phyloP scores from a whole-genome alignment of 2,329 filamentous ascomycete species.

The Ophiostoma sp. region DNA sequence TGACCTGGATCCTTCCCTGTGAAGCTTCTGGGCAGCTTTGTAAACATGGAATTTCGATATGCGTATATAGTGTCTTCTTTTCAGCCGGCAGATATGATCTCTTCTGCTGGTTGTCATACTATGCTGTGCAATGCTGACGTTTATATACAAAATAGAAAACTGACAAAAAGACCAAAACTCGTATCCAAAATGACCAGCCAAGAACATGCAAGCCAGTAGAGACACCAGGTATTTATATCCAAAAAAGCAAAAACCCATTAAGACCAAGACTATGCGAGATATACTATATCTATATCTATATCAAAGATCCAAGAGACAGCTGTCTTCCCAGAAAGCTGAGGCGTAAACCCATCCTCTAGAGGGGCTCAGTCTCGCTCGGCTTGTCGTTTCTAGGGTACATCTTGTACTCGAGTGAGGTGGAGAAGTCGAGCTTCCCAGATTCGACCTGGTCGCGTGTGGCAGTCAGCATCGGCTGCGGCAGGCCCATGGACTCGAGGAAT shows the following conservation, averaged over 20 bases:
- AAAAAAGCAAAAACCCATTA: neutral
- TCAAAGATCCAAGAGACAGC: neutral
- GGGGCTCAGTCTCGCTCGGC: constrained; percentile 34
- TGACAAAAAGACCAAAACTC: neutral
- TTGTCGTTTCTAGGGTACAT: constrained; percentile 58
- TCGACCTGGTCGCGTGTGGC: constrained; percentile 57
- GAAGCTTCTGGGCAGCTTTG: neutral
- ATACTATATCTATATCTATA: no score
- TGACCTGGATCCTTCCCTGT: neutral
- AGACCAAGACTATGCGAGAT: neutral
- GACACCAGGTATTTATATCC: neutral
- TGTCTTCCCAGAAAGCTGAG: neutral
- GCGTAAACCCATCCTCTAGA: neutral
- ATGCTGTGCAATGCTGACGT: neutral
- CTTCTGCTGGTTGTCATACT: neutral
- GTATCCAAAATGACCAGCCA: neutral
- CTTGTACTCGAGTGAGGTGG: constrained; percentile 53
- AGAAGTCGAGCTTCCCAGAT: constrained; percentile 53
- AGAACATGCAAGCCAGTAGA: neutral
- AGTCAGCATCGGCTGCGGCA: constrained; percentile 53
- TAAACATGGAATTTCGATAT: neutral
- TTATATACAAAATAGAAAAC: neutral
- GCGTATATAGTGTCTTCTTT: neutral
- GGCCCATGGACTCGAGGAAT: constrained; percentile 60
- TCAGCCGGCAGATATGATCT: neutral